phyloP scores from a whole-genome alignment of 208 protist genomes.

The Crithidia brevicula region DNA sequence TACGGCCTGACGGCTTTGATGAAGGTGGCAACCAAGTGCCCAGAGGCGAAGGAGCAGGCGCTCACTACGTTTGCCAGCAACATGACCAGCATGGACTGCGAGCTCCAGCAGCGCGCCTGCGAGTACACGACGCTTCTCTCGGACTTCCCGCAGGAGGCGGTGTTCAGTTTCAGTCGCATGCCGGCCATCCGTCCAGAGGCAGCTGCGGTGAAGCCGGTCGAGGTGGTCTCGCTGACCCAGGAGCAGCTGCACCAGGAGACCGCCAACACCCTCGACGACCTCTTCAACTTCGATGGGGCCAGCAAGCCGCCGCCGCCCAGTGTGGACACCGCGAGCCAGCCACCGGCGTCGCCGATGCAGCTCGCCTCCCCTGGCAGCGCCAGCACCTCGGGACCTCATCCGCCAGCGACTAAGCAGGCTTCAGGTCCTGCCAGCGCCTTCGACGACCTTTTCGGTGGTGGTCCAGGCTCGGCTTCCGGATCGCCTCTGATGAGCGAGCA shows the following conservation, averaged over 20 bases:
- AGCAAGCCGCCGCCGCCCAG: slow-evolving; percentile 23
- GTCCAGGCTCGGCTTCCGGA: not conserved
- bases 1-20: slow-evolving; percentile 95
- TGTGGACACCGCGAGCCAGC: slow-evolving; percentile 4
- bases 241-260: slow-evolving; percentile 58
- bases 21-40: slow-evolving; percentile 93
- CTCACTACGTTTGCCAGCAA: slow-evolving; percentile 65
- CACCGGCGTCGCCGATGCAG: slow-evolving; percentile 6
- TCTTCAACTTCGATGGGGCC: slow-evolving; percentile 61
- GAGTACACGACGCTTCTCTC: slow-evolving; percentile 90
- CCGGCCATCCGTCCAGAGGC: slow-evolving; percentile 54
- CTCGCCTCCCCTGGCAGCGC: not conserved
- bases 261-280: slow-evolving; percentile 64
- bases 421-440: slow-evolving; percentile 14
- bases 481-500: slow-evolving; percentile 4
- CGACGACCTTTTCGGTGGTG: slow-evolving; percentile 35
- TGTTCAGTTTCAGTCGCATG: slow-evolving; percentile 83
- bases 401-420: not conserved
- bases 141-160: slow-evolving; percentile 74
- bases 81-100: slow-evolving; percentile 85
- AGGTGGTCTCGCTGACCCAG: slow-evolving; percentile 56
- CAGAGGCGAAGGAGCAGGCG: slow-evolving; percentile 39
- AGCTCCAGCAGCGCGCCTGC: slow-evolving; percentile 95
- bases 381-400: slow-evolving; percentile 1
- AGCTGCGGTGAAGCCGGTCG: slow-evolving; percentile 58